Evolutionary conservation across 2,329 filamentous ascomycete genomes (phyloP), one percentile per base, ranked within the genome.

Genomic region (Drechslerella stenobrocha): DNA sequence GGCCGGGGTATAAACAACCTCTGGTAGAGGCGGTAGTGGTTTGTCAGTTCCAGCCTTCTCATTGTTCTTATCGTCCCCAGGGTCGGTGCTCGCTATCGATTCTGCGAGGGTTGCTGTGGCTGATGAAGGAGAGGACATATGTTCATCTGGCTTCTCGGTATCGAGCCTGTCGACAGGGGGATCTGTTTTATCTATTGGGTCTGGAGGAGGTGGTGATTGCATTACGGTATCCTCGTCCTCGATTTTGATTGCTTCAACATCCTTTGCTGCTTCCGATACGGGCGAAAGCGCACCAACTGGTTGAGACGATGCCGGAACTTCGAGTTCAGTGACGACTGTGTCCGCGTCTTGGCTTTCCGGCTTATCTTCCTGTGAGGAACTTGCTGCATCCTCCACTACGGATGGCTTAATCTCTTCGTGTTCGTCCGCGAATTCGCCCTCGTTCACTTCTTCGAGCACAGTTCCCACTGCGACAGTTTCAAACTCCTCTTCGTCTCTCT

Each of bases 401-500:
- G 57, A 69, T 52, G 60, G 65, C 46, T 52, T 70, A 24, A 65
- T 59, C 53, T 59, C 57, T 22, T 52, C 64, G 66, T 48, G 73
- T 72, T 60, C 74, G 22, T 70, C 70, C 32, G 75, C 75, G 20
- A 77, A 75, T 59, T 79, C 80, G 74, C 85, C 85, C 71, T 85
- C 81, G 20, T 71, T 70, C 51, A 89, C 86, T 69, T 91, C 88
- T 15, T 83, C 84, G 72, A 90, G 82, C 64, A 90, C 87, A 26
- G 85, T 86, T 45, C 83, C 82, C 22, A 81, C 80, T 45, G 80
- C 80, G 7, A 97, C 91, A 76, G 96, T 90, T 75, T 98, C 93
- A 74, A 96, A 97, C 0, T 89, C 89, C 74, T 97, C 93, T 70
- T 93, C 89, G 71, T 96, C 90, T 9, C 47, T 67, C 44, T 44